phyloP scores from a whole-genome alignment of 1,139 yeast species.

The Scheffersomyces cryptocercus region DNA sequence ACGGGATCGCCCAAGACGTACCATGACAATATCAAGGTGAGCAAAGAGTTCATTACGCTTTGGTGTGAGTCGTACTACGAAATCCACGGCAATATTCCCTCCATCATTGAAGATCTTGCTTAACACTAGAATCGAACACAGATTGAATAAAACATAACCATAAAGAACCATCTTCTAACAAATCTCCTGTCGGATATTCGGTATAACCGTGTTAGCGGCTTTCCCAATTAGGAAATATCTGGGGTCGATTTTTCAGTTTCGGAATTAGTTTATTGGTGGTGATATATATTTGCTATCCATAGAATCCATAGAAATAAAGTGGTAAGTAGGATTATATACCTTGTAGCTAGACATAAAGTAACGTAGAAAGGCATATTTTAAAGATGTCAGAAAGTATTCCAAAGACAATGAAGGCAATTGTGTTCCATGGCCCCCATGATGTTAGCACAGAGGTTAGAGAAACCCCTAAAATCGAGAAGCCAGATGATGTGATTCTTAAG shows the following conservation, averaged over 20 bases:
- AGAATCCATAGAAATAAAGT: no score
- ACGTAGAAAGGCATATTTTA: neutral
- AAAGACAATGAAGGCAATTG: conserved; percentile 54
- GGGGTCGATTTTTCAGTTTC: no score
- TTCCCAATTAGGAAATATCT: no score
- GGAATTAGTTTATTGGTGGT: no score
- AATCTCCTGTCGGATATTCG: no score
- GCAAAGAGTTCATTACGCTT: conserved; percentile 19
- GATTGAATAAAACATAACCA: neutral
- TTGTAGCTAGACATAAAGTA: no score
- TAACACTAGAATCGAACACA: neutral
- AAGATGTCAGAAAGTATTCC: conserved; percentile 9
- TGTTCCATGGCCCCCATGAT: conserved; percentile 51
- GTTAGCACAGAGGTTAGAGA: conserved; percentile 45
- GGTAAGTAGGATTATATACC: no score
- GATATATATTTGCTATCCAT: no score
- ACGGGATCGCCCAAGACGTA: conserved; percentile 7
- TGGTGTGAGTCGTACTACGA: conserved; percentile 23
- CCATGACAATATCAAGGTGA: conserved; percentile 9
- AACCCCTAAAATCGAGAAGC: conserved; percentile 39
- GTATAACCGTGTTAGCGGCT: no score
- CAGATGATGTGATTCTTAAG: conserved; percentile 53
- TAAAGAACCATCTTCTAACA: neutral
- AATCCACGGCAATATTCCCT: conserved; percentile 14
- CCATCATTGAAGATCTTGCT: conserved; percentile 6